Base-by-base conservation (phyloP, 1,284 basidiomycete genomes). In the Porogramme epimiltina region DNA sequence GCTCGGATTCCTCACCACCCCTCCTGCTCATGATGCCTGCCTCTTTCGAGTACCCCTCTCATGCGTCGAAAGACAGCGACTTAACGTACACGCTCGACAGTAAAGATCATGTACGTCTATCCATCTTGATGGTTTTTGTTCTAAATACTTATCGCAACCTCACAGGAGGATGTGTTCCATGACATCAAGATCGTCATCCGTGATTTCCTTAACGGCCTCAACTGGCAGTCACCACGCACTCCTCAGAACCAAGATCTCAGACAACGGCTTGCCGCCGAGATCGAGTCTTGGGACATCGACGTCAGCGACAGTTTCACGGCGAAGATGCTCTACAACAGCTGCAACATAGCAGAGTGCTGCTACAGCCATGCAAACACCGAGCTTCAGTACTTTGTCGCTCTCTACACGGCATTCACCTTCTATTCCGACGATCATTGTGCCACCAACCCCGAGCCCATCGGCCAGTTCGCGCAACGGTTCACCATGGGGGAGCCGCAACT, bases 341-440 rank as follows among this genome's bases (percentile, higher is more conserved):
- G 51, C 38, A 52, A 40, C 37, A 47, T 47, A 24, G 46, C 46
- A n/a, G 51, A 52, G 46, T 47, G 45, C 39, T 42, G 34, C 22
- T 52, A 49, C 33, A 37, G 23, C 23, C 47, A 54, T 24, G 28
- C 38, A 20, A 39, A 42, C 16, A 11, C 39, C 2, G 52, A 54
- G 20, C 52, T 45, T 22, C 47, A 49, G 43, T 41, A 38, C 18
- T 49, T 45, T 31, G 26, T 54, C 15, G 47, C 47, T 3, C 47
- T 50, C 39, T 49, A 54, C 37, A 48, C 45, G 6, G 45, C 42
- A 3, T 52, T 42, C 26, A 47, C 46, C 15, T 42, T 52, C 31
- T 52, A 52, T n/a, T 45, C 46, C 13, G 51, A 52, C 34, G 51
- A 52, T 37, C 42, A 47, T 31, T 46, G 51, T n/a, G 45, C 37